A percentile compares a stretch with the other conserved stretches of the same genome.
Conservation (phyloP, 495 filamentous ascomycete genomes). For the Wilcoxina mikolae region DNA sequence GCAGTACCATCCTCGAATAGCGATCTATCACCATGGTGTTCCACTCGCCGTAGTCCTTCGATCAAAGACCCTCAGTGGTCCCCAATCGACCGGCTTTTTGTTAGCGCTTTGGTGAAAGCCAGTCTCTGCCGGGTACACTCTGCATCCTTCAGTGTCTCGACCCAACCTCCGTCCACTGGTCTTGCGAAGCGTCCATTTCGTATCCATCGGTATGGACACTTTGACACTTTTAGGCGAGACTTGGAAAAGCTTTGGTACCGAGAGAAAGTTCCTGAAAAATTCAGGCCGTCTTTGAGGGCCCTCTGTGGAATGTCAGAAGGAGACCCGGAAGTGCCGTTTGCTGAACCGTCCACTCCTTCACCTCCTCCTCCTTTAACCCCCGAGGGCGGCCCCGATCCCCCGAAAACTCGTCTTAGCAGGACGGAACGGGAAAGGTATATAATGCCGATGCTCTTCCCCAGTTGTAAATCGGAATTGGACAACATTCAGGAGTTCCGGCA, state of each 20-base stretch:
- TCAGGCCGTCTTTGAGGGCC: neutral
- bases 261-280: neutral
- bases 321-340: neutral
- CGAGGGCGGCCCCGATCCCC: too few species aligned
- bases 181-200: neutral
- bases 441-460: neutral
- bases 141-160: conserved; percentile 12
- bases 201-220: too few species aligned
- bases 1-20: conserved; percentile 28
- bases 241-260: too few species aligned
- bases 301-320: neutral
- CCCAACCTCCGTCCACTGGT: neutral
- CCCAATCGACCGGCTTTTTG: conserved; percentile 42
- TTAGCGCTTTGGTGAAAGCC: conserved; percentile 49
- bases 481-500: neutral
- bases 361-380: too few species aligned
- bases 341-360: too few species aligned
- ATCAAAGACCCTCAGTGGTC: conserved; percentile 2
- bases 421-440: neutral
- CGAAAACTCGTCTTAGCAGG: conserved; percentile 9
- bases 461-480: neutral
- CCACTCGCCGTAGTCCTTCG: conserved; percentile 26
- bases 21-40: neutral
- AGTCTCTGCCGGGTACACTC: conserved; percentile 46
- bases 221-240: too few species aligned